A percentile compares a stretch with the other conserved stretches of the same genome.
phyloP scores from a whole-genome alignment of 2,329 filamentous ascomycete species.

The Arthrobotrys entomopaga region DNA sequence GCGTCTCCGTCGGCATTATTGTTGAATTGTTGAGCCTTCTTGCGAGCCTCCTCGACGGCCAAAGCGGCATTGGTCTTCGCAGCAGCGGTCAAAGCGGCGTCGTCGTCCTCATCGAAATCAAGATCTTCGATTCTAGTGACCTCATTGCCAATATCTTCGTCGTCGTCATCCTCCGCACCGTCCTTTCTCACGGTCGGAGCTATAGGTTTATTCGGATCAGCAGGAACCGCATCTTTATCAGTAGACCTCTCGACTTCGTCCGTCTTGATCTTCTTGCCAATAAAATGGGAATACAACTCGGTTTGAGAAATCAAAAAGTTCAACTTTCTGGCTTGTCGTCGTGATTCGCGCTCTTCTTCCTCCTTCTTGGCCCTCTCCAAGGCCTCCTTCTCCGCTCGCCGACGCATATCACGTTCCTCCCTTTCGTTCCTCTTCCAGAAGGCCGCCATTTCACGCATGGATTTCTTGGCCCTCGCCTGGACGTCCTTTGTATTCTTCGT shows the following conservation, averaged over 20 bases:
- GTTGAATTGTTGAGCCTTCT: constrained; percentile 93
- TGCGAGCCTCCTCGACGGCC: constrained; percentile 91
- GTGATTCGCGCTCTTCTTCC: constrained; percentile 96
- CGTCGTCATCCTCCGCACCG: constrained; percentile 61
- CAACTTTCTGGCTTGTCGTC: constrained; percentile 96
- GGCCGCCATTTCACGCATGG: constrained; percentile 99
- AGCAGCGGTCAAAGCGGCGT: constrained; percentile 79
- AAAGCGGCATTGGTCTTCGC: constrained; percentile 96
- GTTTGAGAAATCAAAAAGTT: constrained; percentile 99
- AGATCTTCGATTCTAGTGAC: constrained; percentile 94
- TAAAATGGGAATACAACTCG: constrained; percentile 98
- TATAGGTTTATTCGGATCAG: constrained; percentile 10
- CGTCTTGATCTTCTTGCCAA: constrained; percentile 98
- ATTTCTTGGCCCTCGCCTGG: constrained; percentile 93
- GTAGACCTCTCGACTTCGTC: constrained; percentile 92
- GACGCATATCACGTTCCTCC: constrained; percentile 92
- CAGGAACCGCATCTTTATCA: constrained; percentile 72
- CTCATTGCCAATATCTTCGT: constrained; percentile 70
- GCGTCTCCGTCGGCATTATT: constrained; percentile 59
- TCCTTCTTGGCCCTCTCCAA: constrained; percentile 96
- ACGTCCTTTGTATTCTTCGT: constrained; percentile 99
- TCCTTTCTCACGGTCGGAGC: constrained; percentile 6
- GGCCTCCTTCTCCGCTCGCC: constrained; percentile 93
- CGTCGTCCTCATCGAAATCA: constrained; percentile 95
- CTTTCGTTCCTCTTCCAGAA: constrained; percentile 99